These are phyloP conservation scores for Lonicera japonica DNA, from an alignment of 129 eudicot genomes.

Conservation along the genomic window DNA sequence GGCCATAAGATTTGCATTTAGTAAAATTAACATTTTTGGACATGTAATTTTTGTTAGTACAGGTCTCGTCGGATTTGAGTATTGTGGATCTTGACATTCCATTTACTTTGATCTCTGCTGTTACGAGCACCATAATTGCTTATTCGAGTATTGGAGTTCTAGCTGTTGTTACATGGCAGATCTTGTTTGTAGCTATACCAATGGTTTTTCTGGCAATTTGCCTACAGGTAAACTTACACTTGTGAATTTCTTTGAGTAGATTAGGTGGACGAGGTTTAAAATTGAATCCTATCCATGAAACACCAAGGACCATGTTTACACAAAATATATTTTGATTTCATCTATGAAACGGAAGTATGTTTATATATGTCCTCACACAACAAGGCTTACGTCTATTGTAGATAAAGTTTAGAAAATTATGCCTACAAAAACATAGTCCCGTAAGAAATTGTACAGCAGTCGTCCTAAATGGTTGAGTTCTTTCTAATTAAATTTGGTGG, in stretches of 20 bases:
- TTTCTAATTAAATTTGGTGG: no score
- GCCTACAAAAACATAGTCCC: no score
- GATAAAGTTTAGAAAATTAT: no score
- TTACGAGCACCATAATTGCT: slow-evolving; percentile 51
- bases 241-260: neutral
- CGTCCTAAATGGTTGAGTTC: no score
- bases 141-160: slow-evolving; percentile 55
- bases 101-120: slow-evolving; percentile 44
- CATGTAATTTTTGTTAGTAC: neutral
- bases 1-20: neutral
- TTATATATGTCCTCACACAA: no score
- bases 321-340: no score
- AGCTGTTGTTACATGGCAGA: slow-evolving; percentile 81
- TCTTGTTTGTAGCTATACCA: slow-evolving; percentile 69
- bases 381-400: no score
- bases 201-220: slow-evolving; percentile 61
- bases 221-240: slow-evolving; percentile 66
- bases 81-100: slow-evolving; percentile 91
- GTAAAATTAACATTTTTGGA: neutral
- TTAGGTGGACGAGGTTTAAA: no score
- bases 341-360: no score
- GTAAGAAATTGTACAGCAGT: no score
- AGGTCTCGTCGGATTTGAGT: slow-evolving; percentile 85
- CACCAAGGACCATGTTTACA: no score
- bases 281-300: no score